A percentile compares a stretch with the other conserved stretches of the same genome.
Evolutionary conservation across 208 protist genomes (phyloP).

Genomic region (Trypanosoma platydactyli): DNA sequence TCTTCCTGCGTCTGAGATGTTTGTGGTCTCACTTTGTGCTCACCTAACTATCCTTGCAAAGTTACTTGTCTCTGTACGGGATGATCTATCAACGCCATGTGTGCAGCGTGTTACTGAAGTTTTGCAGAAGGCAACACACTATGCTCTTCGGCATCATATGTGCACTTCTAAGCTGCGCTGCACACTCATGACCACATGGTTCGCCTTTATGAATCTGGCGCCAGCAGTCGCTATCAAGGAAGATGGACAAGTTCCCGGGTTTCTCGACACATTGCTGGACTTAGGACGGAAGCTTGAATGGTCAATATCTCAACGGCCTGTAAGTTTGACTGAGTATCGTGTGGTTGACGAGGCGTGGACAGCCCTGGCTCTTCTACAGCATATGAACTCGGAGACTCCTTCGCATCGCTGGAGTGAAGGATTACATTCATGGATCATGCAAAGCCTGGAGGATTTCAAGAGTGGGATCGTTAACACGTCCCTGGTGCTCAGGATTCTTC

Average conservation of each 20-base stretch:
- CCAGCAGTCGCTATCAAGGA: constrained; percentile 10
- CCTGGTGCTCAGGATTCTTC: constrained; percentile 66
- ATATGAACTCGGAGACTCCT: constrained; percentile 43
- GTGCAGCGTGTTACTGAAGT: constrained; percentile 15
- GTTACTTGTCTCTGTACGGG: constrained; percentile 25
- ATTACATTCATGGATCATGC: constrained; percentile 64
- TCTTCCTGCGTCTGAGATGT: constrained; percentile 23
- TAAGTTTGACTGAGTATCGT: background rate
- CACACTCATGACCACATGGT: constrained; percentile 60
- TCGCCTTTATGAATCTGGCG: constrained; percentile 54
- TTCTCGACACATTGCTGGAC: constrained; percentile 30
- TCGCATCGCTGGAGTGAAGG: constrained; percentile 50
- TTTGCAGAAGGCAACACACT: constrained; percentile 27
- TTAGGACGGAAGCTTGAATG: constrained; percentile 26
- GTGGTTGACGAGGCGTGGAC: constrained; percentile 46
- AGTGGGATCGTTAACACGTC: constrained; percentile 38
- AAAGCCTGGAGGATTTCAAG: constrained; percentile 29
- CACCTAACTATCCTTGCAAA: constrained; percentile 36
- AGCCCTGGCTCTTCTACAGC: constrained; percentile 73
- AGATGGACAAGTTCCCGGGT: constrained; percentile 18
- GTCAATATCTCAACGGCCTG: background rate
- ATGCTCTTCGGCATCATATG: constrained; percentile 18
- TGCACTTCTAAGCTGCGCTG: constrained; percentile 39
- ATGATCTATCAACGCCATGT: constrained; percentile 17
- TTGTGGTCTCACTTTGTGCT: constrained; percentile 26